phyloP scores from a whole-genome alignment of 2,329 filamentous ascomycete species.

The Diaporthe batatas region DNA sequence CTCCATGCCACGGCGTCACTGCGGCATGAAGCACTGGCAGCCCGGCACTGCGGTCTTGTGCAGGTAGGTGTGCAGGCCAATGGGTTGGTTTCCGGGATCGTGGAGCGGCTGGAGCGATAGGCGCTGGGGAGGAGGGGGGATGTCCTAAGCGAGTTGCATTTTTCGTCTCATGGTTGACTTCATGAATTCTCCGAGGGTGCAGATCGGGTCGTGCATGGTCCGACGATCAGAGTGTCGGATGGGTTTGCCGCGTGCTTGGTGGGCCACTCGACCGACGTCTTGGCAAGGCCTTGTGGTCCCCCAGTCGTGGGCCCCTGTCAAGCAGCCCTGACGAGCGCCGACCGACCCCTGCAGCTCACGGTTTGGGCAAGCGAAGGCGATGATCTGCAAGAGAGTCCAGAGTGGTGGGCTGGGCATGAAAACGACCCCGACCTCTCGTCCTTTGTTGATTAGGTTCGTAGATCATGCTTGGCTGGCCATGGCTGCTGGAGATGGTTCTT shows the following conservation, averaged over 20 bases:
- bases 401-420: conserved; percentile 9
- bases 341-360: background rate
- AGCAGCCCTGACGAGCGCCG: background rate
- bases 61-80: background rate
- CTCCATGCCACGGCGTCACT: background rate
- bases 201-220: conserved; percentile 28
- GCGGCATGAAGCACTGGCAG: background rate
- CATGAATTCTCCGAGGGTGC: conserved; percentile 18
- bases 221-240: conserved; percentile 35
- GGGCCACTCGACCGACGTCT: background rate
- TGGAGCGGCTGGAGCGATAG: background rate
- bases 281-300: conserved; percentile 21
- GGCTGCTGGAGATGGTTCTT: background rate
- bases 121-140: background rate
- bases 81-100: background rate
- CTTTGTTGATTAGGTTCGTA: conserved; percentile 25
- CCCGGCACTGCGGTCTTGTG: background rate
- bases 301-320: background rate
- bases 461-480: conserved; percentile 26
- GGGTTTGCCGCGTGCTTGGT: conserved; percentile 23
- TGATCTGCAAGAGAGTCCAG: conserved; percentile 18
- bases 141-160: conserved; percentile 25
- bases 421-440: conserved; percentile 1
- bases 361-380: conserved; percentile 2
- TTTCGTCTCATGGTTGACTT: conserved; percentile 25